Percentiles rank a stretch among this genome's conserved stretches.
Evolutionary conservation across 768 basidiomycete genomes (phyloP).

Genomic region (Pulveroboletus sp.): DNA sequence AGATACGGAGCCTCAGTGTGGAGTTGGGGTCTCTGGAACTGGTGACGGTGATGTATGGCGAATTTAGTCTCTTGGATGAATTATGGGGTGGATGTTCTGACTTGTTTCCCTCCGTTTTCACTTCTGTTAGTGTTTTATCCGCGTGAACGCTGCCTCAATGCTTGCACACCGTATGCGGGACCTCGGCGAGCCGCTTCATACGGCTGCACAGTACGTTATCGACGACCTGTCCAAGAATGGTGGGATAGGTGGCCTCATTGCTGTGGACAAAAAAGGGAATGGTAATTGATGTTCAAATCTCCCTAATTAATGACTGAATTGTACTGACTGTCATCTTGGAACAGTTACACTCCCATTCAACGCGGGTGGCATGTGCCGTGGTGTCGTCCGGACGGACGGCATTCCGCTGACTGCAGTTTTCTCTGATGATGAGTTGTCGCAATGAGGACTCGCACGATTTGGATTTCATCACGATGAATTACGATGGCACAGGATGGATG

Average conservation of each 20-base stretch:
- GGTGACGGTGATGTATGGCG: constrained; percentile 77
- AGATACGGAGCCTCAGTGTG: constrained; percentile 34
- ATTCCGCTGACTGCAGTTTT: constrained; percentile 75
- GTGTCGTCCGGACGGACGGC: constrained; percentile 68
- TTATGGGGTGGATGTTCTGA: constrained; percentile 5
- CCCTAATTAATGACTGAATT: constrained; percentile 9
- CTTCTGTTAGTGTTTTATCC: constrained; percentile 66
- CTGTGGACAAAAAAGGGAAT: constrained; percentile 68
- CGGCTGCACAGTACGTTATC: constrained; percentile 55
- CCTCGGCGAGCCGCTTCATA: constrained; percentile 50
- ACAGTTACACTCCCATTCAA: constrained; percentile 74
- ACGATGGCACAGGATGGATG: no score
- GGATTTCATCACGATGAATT: no score
- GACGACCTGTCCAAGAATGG: constrained; percentile 56
- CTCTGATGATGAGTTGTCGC: constrained; percentile 59
- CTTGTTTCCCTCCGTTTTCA: not conserved
- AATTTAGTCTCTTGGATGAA: no score
- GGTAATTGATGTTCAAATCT: constrained; percentile 41
- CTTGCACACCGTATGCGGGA: constrained; percentile 67
- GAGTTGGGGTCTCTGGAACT: constrained; percentile 78
- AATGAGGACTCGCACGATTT: no score
- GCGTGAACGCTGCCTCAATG: constrained; percentile 62
- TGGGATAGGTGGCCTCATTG: constrained; percentile 75
- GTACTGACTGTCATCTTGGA: constrained; percentile 1
- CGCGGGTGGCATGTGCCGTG: constrained; percentile 81